Percentiles rank a stretch among this genome's conserved stretches.
Evolutionary conservation across 2,329 filamentous ascomycete species (phyloP).

Genomic region (Stromatinia cepivora): DNA sequence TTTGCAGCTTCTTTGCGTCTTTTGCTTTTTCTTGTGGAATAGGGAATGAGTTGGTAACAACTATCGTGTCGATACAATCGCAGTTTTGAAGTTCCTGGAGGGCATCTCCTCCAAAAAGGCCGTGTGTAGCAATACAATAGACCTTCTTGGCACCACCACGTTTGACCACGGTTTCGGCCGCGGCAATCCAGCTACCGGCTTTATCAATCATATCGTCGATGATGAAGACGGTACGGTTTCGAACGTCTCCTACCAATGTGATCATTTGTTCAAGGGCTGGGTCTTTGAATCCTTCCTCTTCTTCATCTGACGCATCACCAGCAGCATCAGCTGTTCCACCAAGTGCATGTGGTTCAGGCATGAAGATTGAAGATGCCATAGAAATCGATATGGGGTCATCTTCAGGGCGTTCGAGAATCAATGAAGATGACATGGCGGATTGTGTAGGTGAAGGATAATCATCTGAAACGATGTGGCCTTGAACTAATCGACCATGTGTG

Average conservation of each 20-base stretch:
- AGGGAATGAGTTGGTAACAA: conserved; percentile 97
- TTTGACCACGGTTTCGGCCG: conserved; percentile 95
- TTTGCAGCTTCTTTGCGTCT: conserved; percentile 77
- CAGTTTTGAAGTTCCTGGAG: conserved; percentile 88
- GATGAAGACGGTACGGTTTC: conserved; percentile 83
- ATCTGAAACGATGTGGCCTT: conserved; percentile 94
- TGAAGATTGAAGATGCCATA: conserved; percentile 77
- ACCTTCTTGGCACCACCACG: conserved; percentile 88
- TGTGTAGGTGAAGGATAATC: conserved; percentile 78
- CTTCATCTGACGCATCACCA: conserved; percentile 82
- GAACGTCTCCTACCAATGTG: conserved; percentile 94
- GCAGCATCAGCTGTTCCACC: conserved; percentile 83
- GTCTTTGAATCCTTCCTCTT: conserved; percentile 84
- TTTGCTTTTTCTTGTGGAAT: conserved; percentile 73
- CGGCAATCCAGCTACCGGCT: conserved; percentile 93
- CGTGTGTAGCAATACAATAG: conserved; percentile 96
- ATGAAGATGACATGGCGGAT: conserved; percentile 65
- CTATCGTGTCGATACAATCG: conserved; percentile 88
- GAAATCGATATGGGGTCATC: conserved; percentile 73
- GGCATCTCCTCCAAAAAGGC: conserved; percentile 86
- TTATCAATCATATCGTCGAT: conserved; percentile 99
- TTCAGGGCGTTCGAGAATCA: conserved; percentile 54
- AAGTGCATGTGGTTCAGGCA: conserved; percentile 64
- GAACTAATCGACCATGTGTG: conserved; percentile 84
- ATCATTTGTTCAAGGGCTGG: conserved; percentile 89